Evolutionary conservation across 2,329 filamentous ascomycete species (phyloP).

Genomic region (Capronia coronata): DNA sequence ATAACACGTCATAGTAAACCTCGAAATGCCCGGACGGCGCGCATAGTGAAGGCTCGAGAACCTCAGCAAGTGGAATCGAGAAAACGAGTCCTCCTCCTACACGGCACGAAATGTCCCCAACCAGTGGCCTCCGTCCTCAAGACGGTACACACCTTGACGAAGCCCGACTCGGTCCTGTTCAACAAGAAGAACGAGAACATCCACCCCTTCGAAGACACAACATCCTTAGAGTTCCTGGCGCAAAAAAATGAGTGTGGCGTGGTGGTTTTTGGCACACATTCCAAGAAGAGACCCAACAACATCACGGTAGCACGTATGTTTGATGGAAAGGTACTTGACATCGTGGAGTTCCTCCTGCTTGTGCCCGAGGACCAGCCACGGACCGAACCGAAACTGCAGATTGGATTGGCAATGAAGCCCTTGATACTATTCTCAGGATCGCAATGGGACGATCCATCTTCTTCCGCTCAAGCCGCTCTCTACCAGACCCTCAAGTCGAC

Average conservation of each 20-base stretch:
- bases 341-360: conserved; percentile 85
- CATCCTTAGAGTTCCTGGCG: conserved; percentile 87
- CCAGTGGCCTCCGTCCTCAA: conserved; percentile 74
- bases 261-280: conserved; percentile 74
- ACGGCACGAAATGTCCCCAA: conserved; percentile 77
- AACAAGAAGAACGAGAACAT: conserved; percentile 89
- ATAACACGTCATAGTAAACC: conserved; percentile 44
- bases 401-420: conserved; percentile 76
- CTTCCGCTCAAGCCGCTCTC: conserved; percentile 48
- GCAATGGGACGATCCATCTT: conserved; percentile 74
- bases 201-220: conserved; percentile 85
- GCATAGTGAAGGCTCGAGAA: conserved; percentile 86
- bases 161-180: conserved; percentile 81
- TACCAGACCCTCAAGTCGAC: conserved; percentile 84
- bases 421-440: conserved; percentile 87
- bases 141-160: conserved; percentile 78
- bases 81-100: conserved; percentile 82
- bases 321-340: conserved; percentile 81
- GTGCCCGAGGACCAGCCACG: conserved; percentile 52
- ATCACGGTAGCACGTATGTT: conserved; percentile 79
- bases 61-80: conserved; percentile 85
- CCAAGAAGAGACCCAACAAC: conserved; percentile 92
- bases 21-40: conserved; percentile 83
- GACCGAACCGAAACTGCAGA: conserved; percentile 57
- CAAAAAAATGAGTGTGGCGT: conserved; percentile 92